Base-by-base conservation (phyloP, 768 basidiomycete genomes). In the Termitomyces sp. region DNA sequence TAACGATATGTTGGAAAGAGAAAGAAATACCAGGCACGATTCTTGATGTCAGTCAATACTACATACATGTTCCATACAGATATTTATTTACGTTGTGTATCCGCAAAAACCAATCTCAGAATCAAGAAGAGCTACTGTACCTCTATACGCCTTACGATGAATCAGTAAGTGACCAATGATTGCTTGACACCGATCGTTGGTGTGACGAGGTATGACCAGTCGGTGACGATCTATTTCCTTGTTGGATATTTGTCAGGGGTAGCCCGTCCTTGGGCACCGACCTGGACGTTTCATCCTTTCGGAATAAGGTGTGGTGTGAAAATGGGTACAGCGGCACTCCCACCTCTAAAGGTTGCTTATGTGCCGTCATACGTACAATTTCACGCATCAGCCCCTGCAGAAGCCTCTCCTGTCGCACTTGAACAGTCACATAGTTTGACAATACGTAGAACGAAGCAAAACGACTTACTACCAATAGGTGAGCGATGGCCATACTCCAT, bases 381-480 rank as follows among this genome's bases (percentile, higher is more conserved):
- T 92, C 92, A 47, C 82, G 76, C 91, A 93, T 92, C 37, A 92
- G 76, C 4, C 87, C 88, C 65, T 92, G 91, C 16, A 94, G 75
- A 22, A 94, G 73, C 61, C 82, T 82, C 69, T 94, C 91, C 72
- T 94, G 92, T 26, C 91, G 90, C 33, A 83, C 91, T 93, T 66
- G 16, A 48, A 48, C 39, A 63, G 50, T 46, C 0, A 22, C n/a
- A 61, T 28, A 57, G 44, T 26, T 31, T 47, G 26, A 57, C 47
- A 46, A 53, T 44, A 50, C 33, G n/a, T 51, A 61, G 37, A 57
- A 16, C 33, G 53, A 29, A 5, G 15, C 22, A 50, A 46, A 31
- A 31, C 34, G 58, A 75, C 88, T 73, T 69, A 93, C 91, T 83
- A 62, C 91, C 91, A 48, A 94, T 90, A 12, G 90, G 88, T 24